A percentile compares a stretch with the other conserved stretches of the same genome.
phyloP scores from a whole-genome alignment of 257 asterid genomes.

The Solanum commersonii region DNA sequence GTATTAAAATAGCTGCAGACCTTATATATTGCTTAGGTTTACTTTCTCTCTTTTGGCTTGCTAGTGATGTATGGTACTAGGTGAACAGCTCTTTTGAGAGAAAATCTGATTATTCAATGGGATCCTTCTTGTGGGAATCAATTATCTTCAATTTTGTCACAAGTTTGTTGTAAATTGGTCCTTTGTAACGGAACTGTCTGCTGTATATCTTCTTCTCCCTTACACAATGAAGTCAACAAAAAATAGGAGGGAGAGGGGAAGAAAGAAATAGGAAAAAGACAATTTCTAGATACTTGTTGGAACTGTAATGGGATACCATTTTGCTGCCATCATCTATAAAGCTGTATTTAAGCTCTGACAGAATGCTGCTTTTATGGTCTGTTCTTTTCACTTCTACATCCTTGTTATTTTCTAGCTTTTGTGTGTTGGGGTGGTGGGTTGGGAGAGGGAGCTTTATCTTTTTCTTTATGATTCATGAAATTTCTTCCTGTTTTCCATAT shows the following conservation, averaged over 20 bases:
- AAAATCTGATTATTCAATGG: background rate
- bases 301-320: background rate
- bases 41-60: background rate
- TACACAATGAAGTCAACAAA: background rate
- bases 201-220: background rate
- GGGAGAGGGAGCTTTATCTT: background rate
- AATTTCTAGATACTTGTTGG: background rate
- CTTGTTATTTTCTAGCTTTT: background rate
- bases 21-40: background rate
- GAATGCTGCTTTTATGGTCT: background rate
- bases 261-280: background rate
- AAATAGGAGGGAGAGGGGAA: background rate
- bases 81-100: background rate
- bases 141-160: background rate
- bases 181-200: background rate
- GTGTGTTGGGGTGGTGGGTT: background rate
- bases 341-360: background rate
- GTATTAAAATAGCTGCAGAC: background rate
- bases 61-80: background rate
- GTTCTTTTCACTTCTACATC: background rate
- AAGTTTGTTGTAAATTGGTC: background rate
- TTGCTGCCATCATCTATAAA: background rate
- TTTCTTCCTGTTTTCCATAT: background rate
- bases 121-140: background rate
- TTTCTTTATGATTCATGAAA: background rate